A percentile compares a stretch with the other conserved stretches of the same genome.
phyloP scores from a whole-genome alignment of 306 rosid genomes.

The Cucumis cinereus region DNA sequence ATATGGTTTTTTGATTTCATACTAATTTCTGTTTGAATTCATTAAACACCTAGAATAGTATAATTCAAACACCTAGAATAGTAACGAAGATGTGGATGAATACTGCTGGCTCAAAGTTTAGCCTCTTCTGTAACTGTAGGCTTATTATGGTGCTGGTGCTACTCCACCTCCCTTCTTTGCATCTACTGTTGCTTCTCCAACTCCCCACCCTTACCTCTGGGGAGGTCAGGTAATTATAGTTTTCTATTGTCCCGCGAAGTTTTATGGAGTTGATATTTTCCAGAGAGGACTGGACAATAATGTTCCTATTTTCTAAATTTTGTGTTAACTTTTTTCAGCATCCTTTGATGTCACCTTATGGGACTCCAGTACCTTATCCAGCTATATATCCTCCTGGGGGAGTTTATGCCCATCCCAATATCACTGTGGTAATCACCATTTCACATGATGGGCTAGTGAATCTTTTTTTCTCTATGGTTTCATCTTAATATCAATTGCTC shows the following conservation, averaged over 20 bases:
- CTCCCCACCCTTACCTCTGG: conserved; percentile 94
- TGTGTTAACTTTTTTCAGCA: conserved; percentile 41
- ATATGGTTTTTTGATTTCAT: background rate
- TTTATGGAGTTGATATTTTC: background rate
- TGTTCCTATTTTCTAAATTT: background rate
- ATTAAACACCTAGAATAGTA: background rate
- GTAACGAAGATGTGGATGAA: background rate
- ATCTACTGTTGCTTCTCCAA: conserved; percentile 71
- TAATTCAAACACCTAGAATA: no score
- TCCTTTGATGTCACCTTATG: conserved; percentile 82
- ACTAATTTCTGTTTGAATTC: background rate
- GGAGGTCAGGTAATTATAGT: conserved; percentile 65
- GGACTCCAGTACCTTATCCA: conserved; percentile 89
- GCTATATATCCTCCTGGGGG: conserved; percentile 89
- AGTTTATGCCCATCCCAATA: conserved; percentile 88
- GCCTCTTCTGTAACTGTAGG: conserved; percentile 56
- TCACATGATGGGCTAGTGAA: background rate
- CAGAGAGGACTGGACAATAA: background rate
- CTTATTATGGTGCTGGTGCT: conserved; percentile 84
- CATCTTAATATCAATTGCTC: background rate
- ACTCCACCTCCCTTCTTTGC: conserved; percentile 87
- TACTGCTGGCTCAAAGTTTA: conserved; percentile 14
- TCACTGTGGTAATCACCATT: conserved; percentile 45
- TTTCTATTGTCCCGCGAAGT: conserved; percentile 2
- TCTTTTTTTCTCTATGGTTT: background rate